Percentiles rank a stretch among this genome's conserved stretches.
phyloP scores from a whole-genome alignment of 345 rosid genomes.

The Dipteronia sinensis region DNA sequence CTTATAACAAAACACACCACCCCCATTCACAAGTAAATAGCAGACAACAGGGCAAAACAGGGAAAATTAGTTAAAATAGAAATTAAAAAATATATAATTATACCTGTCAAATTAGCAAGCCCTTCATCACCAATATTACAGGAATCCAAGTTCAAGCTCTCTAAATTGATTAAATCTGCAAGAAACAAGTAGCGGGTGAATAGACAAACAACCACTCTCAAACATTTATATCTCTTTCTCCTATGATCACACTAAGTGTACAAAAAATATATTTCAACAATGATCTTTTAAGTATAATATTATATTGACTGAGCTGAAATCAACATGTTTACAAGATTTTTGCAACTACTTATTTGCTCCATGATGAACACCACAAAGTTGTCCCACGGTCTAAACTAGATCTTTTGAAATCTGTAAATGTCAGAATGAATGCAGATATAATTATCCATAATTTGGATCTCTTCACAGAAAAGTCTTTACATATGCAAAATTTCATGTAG shows the following conservation, averaged over 20 bases:
- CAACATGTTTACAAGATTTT: background rate
- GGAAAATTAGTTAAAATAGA: background rate
- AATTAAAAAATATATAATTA: background rate
- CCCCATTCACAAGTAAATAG: background rate
- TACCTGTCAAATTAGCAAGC: slow-evolving; percentile 52
- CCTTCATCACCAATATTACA: slow-evolving; percentile 56
- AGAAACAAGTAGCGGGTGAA: background rate
- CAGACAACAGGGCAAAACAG: background rate
- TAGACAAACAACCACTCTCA: background rate
- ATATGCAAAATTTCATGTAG: background rate
- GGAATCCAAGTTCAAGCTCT: slow-evolving; percentile 71
- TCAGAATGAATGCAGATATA: background rate
- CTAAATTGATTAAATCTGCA: slow-evolving; percentile 60
- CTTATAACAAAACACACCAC: background rate
- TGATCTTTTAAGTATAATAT: background rate
- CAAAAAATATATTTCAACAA: background rate
- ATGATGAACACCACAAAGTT: background rate
- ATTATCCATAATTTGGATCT: background rate
- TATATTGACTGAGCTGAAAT: background rate
- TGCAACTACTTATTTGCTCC: background rate
- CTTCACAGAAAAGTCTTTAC: background rate
- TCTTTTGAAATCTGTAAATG: background rate
- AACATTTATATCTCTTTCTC: background rate
- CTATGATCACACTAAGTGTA: background rate
- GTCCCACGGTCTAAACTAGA: background rate